Conservation (phyloP, 495 filamentous ascomycete genomes). For the Parachaetomium inaequale region DNA sequence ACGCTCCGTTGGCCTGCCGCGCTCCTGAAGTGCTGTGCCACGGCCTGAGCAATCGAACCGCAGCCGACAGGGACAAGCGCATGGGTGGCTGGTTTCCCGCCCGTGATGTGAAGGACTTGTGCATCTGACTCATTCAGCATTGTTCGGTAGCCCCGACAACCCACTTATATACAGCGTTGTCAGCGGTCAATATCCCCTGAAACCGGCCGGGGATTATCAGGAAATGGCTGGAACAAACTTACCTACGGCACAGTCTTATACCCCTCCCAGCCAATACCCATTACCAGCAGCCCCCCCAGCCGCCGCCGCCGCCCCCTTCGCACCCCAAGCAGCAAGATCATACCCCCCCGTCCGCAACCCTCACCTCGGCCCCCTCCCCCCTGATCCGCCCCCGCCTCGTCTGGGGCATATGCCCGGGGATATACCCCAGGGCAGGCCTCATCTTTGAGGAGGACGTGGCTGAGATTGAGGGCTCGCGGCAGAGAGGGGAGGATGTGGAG, state of each 20-base stretch:
- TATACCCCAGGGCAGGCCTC: slow-evolving; percentile 58
- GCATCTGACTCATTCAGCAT: slow-evolving; percentile 61
- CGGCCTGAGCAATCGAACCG: slow-evolving; percentile 61
- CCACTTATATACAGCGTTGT: slow-evolving; percentile 41
- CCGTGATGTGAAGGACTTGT: slow-evolving; percentile 38
- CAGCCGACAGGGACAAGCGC: slow-evolving; percentile 61
- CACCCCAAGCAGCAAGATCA: slow-evolving; percentile 53
- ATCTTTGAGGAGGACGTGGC: slow-evolving; percentile 56
- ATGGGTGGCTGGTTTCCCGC: slow-evolving; percentile 33
- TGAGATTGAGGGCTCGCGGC: slow-evolving; percentile 54
- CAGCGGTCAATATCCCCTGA: background rate
- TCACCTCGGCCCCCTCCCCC: slow-evolving; percentile 55
- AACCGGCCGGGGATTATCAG: background rate
- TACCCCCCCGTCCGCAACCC: slow-evolving; percentile 55
- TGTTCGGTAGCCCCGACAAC: slow-evolving; percentile 71
- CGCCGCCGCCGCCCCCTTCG: slow-evolving; percentile 34
- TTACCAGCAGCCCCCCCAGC: slow-evolving; percentile 14
- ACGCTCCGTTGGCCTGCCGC: slow-evolving; percentile 18
- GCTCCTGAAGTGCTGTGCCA: slow-evolving; percentile 55
- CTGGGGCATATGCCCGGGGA: slow-evolving; percentile 51
- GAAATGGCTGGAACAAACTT: background rate
- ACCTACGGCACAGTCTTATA: slow-evolving; percentile 59
- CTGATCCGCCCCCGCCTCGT: slow-evolving; percentile 51
- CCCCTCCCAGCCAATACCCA: slow-evolving; percentile 60
- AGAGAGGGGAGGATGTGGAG: slow-evolving; percentile 51